A percentile compares a stretch with the other conserved stretches of the same genome.
Conservation (phyloP, 2,329 filamentous ascomycete genomes). For the Xylariaceae sp. region DNA sequence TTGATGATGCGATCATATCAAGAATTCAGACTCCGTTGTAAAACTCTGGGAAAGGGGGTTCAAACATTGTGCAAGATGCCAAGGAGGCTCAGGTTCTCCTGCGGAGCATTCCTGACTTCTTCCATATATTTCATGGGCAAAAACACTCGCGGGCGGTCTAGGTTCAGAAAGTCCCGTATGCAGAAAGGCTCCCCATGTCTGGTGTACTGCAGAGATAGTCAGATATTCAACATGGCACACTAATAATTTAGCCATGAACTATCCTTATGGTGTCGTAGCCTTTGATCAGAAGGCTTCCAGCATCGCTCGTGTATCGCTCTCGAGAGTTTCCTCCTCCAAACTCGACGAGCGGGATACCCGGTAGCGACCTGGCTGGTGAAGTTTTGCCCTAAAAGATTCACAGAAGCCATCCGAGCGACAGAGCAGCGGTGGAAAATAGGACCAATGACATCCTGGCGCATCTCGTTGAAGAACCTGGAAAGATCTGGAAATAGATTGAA, state of each 20-base stretch:
- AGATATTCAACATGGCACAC: not conserved
- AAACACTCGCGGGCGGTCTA: conserved; percentile 15
- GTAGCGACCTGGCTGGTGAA: conserved; percentile 18
- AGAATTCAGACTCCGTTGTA: not conserved
- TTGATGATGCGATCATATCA: too few species aligned
- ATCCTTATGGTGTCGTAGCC: conserved; percentile 20
- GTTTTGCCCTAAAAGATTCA: conserved; percentile 19
- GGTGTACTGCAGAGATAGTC: conserved; percentile 14
- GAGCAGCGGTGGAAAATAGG: conserved; percentile 1
- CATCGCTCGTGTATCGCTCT: conserved; percentile 18
- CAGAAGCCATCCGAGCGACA: conserved; percentile 16
- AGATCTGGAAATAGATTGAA: too few species aligned
- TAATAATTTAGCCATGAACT: not conserved
- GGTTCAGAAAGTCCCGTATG: conserved; percentile 22
- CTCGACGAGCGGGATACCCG: conserved; percentile 24
- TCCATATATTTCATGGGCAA: conserved; percentile 19
- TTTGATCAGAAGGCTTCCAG: conserved; percentile 18
- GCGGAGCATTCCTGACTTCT: conserved; percentile 20
- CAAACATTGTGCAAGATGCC: conserved; percentile 18
- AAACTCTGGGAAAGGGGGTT: not conserved
- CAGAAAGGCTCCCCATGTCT: conserved; percentile 20
- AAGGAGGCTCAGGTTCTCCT: conserved; percentile 24
- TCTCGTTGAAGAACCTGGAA: not conserved
- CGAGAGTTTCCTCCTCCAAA: conserved; percentile 22
- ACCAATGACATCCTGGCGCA: not conserved